Percentiles rank a stretch among this genome's conserved stretches.
These are phyloP conservation scores for Pestalotiopsis sp. DNA, from an alignment of 2,329 filamentous ascomycete species.

Conservation along the genomic window DNA sequence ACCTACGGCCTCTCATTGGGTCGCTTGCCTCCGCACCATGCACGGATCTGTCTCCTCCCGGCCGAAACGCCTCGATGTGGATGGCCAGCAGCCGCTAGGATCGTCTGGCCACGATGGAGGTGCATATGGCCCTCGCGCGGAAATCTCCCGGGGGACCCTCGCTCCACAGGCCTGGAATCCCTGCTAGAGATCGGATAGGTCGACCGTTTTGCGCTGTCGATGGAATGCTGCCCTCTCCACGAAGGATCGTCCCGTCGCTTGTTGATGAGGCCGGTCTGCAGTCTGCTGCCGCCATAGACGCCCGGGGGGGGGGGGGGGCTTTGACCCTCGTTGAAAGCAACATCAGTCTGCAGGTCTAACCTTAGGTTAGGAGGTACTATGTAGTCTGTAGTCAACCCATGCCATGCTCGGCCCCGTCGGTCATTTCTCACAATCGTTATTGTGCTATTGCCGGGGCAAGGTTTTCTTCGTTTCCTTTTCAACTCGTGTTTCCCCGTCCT, in stretches of 20 bases:
- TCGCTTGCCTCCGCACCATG: background rate
- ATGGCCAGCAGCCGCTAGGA: slow-evolving; percentile 3
- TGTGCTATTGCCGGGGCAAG: background rate
- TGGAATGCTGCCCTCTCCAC: background rate
- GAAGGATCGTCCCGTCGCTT: slow-evolving; percentile 6
- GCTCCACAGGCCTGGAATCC: background rate
- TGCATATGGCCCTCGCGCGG: background rate
- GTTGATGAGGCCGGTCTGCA: background rate
- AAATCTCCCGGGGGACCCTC: background rate
- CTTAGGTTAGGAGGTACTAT: background rate
- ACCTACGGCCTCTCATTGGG: background rate
- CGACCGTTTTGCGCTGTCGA: background rate
- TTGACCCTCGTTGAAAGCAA: background rate
- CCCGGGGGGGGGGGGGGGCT: background rate
- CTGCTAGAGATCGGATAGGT: background rate
- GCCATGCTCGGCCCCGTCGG: background rate
- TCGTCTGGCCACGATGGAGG: background rate
- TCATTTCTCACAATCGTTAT: background rate
- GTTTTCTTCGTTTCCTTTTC: background rate
- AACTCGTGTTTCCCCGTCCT: background rate
- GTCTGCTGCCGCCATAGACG: slow-evolving; percentile 4
- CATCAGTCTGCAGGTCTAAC: background rate
- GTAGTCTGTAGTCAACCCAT: background rate
- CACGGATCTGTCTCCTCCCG: slow-evolving; percentile 1
- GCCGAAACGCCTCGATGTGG: slow-evolving; percentile 1